A percentile compares a stretch with the other conserved stretches of the same genome.
phyloP scores from a whole-genome alignment of 2,329 filamentous ascomycete genomes.

The Corynespora cassiicola region DNA sequence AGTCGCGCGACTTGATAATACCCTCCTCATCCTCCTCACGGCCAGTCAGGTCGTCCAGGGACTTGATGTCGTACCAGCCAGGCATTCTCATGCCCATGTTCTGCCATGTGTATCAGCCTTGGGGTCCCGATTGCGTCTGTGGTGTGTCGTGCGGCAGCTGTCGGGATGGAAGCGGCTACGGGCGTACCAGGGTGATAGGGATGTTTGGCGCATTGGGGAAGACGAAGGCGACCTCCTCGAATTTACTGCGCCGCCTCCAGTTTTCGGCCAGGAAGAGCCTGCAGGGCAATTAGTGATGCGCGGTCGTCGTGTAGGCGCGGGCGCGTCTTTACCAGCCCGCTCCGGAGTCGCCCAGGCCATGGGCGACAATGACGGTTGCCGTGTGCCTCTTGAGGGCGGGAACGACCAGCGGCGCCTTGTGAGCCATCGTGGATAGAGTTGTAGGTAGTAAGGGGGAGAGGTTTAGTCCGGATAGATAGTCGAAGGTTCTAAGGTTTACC shows the following conservation, averaged over 20 bases:
- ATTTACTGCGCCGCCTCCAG: slow-evolving; percentile 79
- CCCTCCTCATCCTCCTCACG: slow-evolving; percentile 72
- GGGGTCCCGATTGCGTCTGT: no score
- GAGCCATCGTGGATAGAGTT: slow-evolving; percentile 28
- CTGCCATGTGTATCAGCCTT: slow-evolving; percentile 50
- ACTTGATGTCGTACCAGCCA: slow-evolving; percentile 81
- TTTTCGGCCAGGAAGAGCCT: slow-evolving; percentile 83
- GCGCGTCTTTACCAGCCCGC: slow-evolving; percentile 69
- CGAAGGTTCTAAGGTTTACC: no score
- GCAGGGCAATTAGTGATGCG: slow-evolving; percentile 18
- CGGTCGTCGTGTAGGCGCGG: not conserved
- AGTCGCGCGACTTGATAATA: slow-evolving; percentile 74
- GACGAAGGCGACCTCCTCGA: slow-evolving; percentile 91
- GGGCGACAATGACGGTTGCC: slow-evolving; percentile 91
- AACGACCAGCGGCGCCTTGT: slow-evolving; percentile 68
- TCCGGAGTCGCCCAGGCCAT: slow-evolving; percentile 85
- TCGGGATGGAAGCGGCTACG: no score
- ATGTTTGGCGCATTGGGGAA: slow-evolving; percentile 89
- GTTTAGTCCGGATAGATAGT: slow-evolving; percentile 6
- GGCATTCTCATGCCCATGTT: slow-evolving; percentile 83
- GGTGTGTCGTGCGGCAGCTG: not conserved
- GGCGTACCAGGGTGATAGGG: slow-evolving; percentile 78
- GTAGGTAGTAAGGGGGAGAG: slow-evolving; percentile 6
- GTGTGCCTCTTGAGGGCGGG: slow-evolving; percentile 85
- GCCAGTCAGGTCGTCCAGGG: slow-evolving; percentile 53